Evolutionary conservation across 352 stramenopile genomes (phyloP).

Genomic region (Globisporangium carolinianum): DNA sequence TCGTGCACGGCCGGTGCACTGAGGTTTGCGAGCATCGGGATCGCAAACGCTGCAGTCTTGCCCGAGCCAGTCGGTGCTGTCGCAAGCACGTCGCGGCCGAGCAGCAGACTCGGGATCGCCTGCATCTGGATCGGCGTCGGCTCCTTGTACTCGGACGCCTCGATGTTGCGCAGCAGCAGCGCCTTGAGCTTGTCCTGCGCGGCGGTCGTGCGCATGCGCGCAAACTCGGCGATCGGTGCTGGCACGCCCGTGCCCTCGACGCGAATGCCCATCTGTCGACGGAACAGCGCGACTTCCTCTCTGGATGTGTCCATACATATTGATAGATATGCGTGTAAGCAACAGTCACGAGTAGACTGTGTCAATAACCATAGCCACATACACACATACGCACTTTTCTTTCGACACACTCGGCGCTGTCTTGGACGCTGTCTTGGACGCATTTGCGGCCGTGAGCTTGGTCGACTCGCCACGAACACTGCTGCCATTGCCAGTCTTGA

Average conservation of each 20-base stretch:
- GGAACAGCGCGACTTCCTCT: constrained; percentile 53
- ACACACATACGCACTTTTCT: constrained; percentile 19
- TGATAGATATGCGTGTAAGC: no score
- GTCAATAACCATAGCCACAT: no score
- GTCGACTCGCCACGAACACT: constrained; percentile 6
- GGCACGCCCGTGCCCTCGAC: constrained; percentile 61
- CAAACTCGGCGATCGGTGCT: constrained; percentile 70
- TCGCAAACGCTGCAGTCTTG: constrained; percentile 97
- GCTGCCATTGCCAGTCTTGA: constrained; percentile 24
- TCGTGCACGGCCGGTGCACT: constrained; percentile 28
- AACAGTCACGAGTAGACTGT: neutral
- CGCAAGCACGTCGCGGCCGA: constrained; percentile 91
- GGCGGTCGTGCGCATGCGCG: constrained; percentile 49
- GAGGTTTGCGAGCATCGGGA: constrained; percentile 90
- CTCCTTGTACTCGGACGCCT: constrained; percentile 94
- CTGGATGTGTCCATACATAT: constrained; percentile 10
- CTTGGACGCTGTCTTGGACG: constrained; percentile 10
- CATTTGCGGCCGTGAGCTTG: constrained; percentile 7
- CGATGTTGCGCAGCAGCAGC: constrained; percentile 76
- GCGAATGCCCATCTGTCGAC: constrained; percentile 75
- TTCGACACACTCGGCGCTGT: constrained; percentile 14
- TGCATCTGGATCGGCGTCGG: constrained; percentile 99
- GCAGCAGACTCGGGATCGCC: constrained; percentile 86
- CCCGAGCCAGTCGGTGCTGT: constrained; percentile 95
- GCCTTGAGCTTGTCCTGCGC: constrained; percentile 42